Base-by-base conservation (phyloP, 768 basidiomycete genomes). In the Tulasnella sp. region DNA sequence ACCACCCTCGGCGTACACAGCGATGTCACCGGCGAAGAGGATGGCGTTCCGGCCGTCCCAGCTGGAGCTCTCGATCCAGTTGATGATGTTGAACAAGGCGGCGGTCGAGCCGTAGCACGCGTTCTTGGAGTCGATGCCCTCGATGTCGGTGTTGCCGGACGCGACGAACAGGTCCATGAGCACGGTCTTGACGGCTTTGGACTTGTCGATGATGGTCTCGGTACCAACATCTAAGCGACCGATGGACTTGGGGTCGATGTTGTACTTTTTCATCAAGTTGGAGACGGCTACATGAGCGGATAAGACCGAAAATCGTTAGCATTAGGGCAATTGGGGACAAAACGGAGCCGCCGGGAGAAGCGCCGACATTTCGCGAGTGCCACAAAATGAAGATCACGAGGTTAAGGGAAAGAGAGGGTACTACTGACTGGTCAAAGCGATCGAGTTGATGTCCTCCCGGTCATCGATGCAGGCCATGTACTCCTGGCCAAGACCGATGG, bases 381-480 rank as follows among this genome's bases (percentile, higher is more conserved):
- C 42, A 57, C 61, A 32, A 48, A 76, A 73, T 80, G 72, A 67
- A 80, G 55, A 79, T 42, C 48, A 75, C 73, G 70, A 78, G 32
- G 51, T 18, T 35, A 35, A 42, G 7, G 18, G 74, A 29, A 35
- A 75, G 23, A n/a, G 5, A 32, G 71, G n/a, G n/a, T n/a, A n/a
- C 39, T 18, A 77, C 40, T 70, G 48, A 95, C 96, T 95, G 82
- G 94, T 97, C 81, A 99, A 85, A 55, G 95, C 92, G 84, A 99
- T 96, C 15, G 96, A 97, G 90, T 98, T 97, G 88, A 99, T 97
- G 86, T 99, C 97, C 85, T 99, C 98, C 77, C 94, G 91, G 88
- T 99, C 98, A 84, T 98, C 96, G 79, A 93, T 93, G 90, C 94
- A 99, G 44, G 97, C 95, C 98, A 99, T 99, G 88, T 91, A 95